These are phyloP conservation scores for Cryphonectria carpinicola DNA, from an alignment of 2,329 filamentous ascomycete species.

Conservation along the genomic window DNA sequence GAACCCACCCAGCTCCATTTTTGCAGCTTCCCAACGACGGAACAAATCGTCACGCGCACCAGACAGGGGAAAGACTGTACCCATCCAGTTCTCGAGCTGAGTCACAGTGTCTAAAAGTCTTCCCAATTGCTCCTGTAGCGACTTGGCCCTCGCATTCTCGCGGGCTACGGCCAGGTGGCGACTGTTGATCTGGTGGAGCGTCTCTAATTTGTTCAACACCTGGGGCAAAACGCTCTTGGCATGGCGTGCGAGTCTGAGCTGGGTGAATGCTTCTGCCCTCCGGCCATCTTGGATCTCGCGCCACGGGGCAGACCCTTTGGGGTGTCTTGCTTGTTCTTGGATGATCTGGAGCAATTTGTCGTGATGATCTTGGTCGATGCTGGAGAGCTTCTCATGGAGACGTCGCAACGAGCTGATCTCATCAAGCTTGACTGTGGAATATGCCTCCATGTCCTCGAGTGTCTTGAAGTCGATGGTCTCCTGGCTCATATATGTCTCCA, in stretches of 20 bases:
- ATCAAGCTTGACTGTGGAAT: not conserved
- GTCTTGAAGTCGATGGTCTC: not conserved
- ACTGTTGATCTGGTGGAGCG: not conserved
- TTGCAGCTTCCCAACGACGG: not conserved
- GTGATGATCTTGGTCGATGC: not conserved
- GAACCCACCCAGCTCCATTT: not conserved
- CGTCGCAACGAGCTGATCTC: not conserved
- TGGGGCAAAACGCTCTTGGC: not conserved
- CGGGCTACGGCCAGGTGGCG: not conserved
- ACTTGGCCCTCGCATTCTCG: not conserved
- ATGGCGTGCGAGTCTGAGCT: conserved; percentile 1
- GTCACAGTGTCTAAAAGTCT: not conserved
- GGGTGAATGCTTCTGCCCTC: not conserved
- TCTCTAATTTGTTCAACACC: not conserved
- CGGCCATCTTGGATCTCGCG: not conserved
- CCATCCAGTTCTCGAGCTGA: not conserved
- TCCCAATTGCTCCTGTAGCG: not conserved
- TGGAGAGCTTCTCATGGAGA: not conserved
- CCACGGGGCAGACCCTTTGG: not conserved
- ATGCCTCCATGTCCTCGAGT: not conserved
- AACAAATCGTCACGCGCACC: not conserved
- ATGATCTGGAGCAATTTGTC: not conserved
- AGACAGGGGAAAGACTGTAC: not conserved
- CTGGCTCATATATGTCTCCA: not conserved
- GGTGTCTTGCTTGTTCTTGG: not conserved